These are phyloP conservation scores for Phytopythium cucurbitacearum DNA, from an alignment of 352 stramenopile species.

Conservation along the genomic window DNA sequence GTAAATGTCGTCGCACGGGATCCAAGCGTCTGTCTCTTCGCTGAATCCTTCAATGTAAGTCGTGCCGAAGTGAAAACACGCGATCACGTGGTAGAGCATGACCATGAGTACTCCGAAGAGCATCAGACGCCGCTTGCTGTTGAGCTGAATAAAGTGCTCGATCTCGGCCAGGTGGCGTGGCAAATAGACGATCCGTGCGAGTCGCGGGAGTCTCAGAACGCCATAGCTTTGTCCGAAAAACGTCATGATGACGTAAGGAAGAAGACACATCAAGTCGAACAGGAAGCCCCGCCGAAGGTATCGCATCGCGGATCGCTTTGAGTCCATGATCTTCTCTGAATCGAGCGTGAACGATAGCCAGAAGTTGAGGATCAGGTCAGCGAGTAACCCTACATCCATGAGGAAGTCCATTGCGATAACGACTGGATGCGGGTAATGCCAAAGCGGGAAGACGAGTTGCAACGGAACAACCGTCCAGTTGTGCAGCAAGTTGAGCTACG, in stretches of 20 bases:
- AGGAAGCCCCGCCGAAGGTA: slow-evolving; percentile 35
- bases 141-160: slow-evolving; percentile 38
- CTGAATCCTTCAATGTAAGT: slow-evolving; percentile 36
- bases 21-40: slow-evolving; percentile 20
- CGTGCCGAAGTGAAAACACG: slow-evolving; percentile 35
- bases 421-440: slow-evolving; percentile 24
- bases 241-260: slow-evolving; percentile 37
- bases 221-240: slow-evolving; percentile 14
- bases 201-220: slow-evolving; percentile 29
- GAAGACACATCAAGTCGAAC: slow-evolving; percentile 35
- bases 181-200: slow-evolving; percentile 30
- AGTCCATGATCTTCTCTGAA: slow-evolving; percentile 50
- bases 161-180: slow-evolving; percentile 27
- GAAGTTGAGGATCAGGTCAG: slow-evolving; percentile 56
- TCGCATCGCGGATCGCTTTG: slow-evolving; percentile 23
- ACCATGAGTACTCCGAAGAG: slow-evolving; percentile 34
- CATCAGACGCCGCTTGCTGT: slow-evolving; percentile 33
- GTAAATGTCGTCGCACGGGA: slow-evolving; percentile 20
- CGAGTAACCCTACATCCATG: slow-evolving; percentile 22
- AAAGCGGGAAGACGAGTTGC: slow-evolving; percentile 47
- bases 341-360: slow-evolving; percentile 47
- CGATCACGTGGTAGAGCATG: slow-evolving; percentile 54
- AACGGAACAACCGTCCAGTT: slow-evolving; percentile 51
- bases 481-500: slow-evolving; percentile 27
- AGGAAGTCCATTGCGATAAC: slow-evolving; percentile 24